Base-by-base conservation (phyloP, 2,329 filamentous ascomycete species). In the Pleurostoma richardsiae region DNA sequence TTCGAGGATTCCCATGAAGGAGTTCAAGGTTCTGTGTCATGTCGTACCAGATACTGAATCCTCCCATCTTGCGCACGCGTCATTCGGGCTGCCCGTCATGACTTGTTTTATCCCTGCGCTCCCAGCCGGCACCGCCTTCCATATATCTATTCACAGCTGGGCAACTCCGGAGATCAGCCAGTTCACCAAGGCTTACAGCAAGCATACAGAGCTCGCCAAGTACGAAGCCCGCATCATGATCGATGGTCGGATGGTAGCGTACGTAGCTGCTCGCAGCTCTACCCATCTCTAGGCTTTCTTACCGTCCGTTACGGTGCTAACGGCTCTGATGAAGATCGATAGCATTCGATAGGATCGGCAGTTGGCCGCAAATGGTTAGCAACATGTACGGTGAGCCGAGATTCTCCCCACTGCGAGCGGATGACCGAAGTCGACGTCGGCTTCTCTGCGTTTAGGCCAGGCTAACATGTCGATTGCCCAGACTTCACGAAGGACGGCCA, bases 21-120 rank as follows among this genome's bases (percentile, higher is more conserved):
- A 95, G 66, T 95, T 94, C 74, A 85, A 83, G 59, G 88, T 88
- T 6, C 76, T 80, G 50, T 95, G 88, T 62, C 85, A 86, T 61
- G 81, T 85, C 30, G 77, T 83, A n/a, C 69, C 73, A 5, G 75
- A 80, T 57, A 48, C 61, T 42, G 80, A 83, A 47, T 76, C 79
- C 42, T 70, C 72, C 29, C 19, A 19, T 19, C 33, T 36, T 36
- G 33, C 33, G n/a, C 74, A 76, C 48, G 71, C 70, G 38, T 67
- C 72, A 11, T 64, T 67, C 44, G 68, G 72, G 8, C 57, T 87
- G n/a, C 86, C 86, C 1, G 80, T 80, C 10, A 72, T 91, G 56
- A 86, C 83, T 11, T 83, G 80, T 51, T 92, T 89, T 60, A 73
- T 90, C 40, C 83, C 86, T 2, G 85, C 82, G 49, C 69, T 90